phyloP scores from a whole-genome alignment of 225 moss, liverwort and hornwort species.

The Physcomitrium patens region DNA sequence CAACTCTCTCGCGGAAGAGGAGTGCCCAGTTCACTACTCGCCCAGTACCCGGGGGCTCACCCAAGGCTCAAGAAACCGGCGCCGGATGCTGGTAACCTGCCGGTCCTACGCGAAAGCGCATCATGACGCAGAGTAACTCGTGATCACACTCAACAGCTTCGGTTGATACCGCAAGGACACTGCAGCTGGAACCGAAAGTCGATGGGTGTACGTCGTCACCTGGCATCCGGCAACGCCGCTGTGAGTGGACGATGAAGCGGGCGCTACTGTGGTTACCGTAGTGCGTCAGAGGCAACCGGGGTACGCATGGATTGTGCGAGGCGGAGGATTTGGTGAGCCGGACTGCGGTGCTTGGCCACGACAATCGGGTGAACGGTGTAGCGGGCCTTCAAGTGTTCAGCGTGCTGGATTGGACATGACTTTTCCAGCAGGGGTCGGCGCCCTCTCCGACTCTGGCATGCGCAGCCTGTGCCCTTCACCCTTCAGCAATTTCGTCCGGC shows the following conservation, averaged over 20 bases:
- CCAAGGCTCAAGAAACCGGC: too few species aligned
- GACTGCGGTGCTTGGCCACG: neutral
- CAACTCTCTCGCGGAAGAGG: too few species aligned
- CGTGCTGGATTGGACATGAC: too few species aligned
- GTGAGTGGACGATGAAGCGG: constrained; percentile 22
- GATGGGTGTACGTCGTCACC: constrained; percentile 21
- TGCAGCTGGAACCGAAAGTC: constrained; percentile 4
- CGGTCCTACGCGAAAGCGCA: neutral
- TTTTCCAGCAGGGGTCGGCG: too few species aligned
- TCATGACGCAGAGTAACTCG: constrained; percentile 16
- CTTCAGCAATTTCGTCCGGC: too few species aligned
- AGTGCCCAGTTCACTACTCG: too few species aligned
- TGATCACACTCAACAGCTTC: constrained; percentile 33
- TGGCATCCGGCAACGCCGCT: constrained; percentile 20
- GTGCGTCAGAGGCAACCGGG: neutral
- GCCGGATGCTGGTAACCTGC: too few species aligned
- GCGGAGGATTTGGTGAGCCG: neutral
- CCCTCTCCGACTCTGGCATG: too few species aligned
- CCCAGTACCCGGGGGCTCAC: too few species aligned
- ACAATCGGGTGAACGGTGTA: neutral
- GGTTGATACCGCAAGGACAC: constrained; percentile 31
- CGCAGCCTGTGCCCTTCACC: too few species aligned
- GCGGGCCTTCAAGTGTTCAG: too few species aligned
- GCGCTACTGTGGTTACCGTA: constrained; percentile 21
- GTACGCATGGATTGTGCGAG: neutral